Evolutionary conservation across 106 monocot genomes (phyloP), one percentile per base, ranked within the genome.

Genomic region (Xerophyta viscosa): DNA sequence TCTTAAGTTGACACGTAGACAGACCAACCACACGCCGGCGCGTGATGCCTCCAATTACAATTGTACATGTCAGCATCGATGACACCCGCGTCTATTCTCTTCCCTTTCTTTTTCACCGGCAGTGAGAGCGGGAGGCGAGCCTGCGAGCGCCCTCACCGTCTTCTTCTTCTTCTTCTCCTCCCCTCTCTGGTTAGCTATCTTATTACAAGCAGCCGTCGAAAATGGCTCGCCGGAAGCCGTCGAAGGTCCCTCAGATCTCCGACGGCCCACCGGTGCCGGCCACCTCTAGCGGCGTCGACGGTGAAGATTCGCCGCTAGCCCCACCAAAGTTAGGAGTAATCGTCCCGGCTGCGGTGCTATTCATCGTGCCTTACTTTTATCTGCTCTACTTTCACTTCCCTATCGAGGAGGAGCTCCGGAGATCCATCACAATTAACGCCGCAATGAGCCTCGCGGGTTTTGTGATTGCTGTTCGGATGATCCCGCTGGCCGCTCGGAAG

Each of bases 401-500:
- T 46, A 71, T 96, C 52, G 82, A 88, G 41, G 17, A 39, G 4
- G 81, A 73, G 10, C 75, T 96, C 20, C 54, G 68, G 60, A 25
- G 63, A 20, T 85, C 78, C 30, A 79, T 96, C 57, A 39, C 67
- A 37, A 82, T 85, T 63, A 79, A 75, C 37, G 73, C 69, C 0
- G 78, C 57, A 10, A 73, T 96, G 85, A 96, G 94, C 68, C 30
- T 89, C 18, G 94, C 19, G 2, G 88, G 88, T 5, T 96, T 96
- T 46, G 0, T 73, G 5, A 30, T 85, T 43, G 60, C 48, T 22
- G 33, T 96, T 31, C 31, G 71, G 36, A 48, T 85, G 56, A 74
- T 96, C 58, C 94, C 88, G 7, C 81, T 96, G 17, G 89, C 94
- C 12, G 84, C 88, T 2, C 68, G 62, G 41, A 89, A 96, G 50